Evolutionary conservation across 108 stramenopile species (phyloP).

Genomic region (Stephanodiscus triporus): DNA sequence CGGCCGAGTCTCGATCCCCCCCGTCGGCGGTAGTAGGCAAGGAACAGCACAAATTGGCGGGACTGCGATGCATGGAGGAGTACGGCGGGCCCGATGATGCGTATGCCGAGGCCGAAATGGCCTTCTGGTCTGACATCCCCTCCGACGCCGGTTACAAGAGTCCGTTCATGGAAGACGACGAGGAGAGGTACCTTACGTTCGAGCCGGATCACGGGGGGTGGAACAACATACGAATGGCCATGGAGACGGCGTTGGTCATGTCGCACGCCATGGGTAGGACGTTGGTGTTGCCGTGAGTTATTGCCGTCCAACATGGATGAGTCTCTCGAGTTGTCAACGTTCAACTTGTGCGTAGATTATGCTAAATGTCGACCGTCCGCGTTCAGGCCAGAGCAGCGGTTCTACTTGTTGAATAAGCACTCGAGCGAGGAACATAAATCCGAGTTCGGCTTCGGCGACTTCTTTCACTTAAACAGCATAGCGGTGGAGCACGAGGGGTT

Average conservation of each 20-base stretch:
- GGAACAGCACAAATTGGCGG: constrained; percentile 57
- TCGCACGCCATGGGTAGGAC: constrained; percentile 90
- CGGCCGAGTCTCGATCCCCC: constrained; percentile 1
- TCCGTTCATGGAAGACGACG: constrained; percentile 59
- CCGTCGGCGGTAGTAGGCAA: background rate
- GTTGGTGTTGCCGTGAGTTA: constrained; percentile 77
- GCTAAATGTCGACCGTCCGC: too few relatives aligned
- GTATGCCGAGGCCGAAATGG: constrained; percentile 76
- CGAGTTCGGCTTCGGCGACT: constrained; percentile 73
- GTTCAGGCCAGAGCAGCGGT: constrained; percentile 46
- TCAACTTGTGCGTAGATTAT: too few relatives aligned
- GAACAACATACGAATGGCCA: constrained; percentile 59
- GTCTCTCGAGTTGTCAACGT: too few relatives aligned
- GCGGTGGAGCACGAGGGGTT: constrained; percentile 77
- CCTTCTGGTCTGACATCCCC: constrained; percentile 87
- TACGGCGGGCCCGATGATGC: constrained; percentile 74
- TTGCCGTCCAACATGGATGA: too few relatives aligned
- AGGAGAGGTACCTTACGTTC: constrained; percentile 88
- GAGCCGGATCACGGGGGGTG: constrained; percentile 71
- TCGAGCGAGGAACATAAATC: constrained; percentile 52
- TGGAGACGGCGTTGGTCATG: constrained; percentile 85
- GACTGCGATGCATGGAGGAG: constrained; percentile 62
- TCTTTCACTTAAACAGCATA: constrained; percentile 81
- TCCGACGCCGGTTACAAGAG: constrained; percentile 60
- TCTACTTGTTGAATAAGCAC: constrained; percentile 58